Conservation (phyloP, 805 yeast species). For the Saccharomycopsis fibuligera region DNA sequence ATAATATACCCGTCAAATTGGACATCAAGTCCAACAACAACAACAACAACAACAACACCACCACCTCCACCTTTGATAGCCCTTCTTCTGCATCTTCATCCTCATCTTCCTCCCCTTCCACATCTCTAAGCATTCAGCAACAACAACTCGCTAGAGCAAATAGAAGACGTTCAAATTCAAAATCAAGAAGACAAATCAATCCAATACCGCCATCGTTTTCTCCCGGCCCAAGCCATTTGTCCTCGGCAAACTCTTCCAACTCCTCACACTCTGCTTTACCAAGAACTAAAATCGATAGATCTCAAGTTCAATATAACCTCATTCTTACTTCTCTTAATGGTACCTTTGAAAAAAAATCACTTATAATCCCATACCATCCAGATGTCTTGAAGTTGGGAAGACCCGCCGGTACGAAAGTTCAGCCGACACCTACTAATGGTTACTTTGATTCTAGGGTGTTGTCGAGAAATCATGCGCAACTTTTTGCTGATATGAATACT, state of each 20-base stretch:
- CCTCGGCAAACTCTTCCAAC: not conserved
- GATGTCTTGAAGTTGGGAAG: constrained; percentile 84
- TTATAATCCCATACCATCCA: constrained; percentile 76
- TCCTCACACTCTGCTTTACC: not conserved
- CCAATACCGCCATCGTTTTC: not conserved
- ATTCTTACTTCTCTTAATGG: constrained; percentile 71
- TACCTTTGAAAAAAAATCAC: constrained; percentile 72
- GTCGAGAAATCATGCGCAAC: constrained; percentile 88
- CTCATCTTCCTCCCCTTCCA: not conserved
- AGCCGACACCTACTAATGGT: constrained; percentile 70
- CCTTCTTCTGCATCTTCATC: not conserved
- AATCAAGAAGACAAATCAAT: constrained; percentile 10
- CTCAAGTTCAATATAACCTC: constrained; percentile 43
- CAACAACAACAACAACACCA: too few species aligned
- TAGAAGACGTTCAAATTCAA: constrained; percentile 15
- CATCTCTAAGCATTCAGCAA: not conserved
- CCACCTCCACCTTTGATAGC: not conserved
- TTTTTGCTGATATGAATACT: constrained; percentile 59
- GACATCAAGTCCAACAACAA: not conserved
- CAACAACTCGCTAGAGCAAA: too few species aligned
- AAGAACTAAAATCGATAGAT: constrained; percentile 15
- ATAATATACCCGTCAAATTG: not conserved
- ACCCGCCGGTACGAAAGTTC: constrained; percentile 57
- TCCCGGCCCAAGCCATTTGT: too few species aligned
- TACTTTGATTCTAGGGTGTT: constrained; percentile 91